phyloP scores from a whole-genome alignment of 1,284 basidiomycete species.

The Cutaneotrichosporon sp. region DNA sequence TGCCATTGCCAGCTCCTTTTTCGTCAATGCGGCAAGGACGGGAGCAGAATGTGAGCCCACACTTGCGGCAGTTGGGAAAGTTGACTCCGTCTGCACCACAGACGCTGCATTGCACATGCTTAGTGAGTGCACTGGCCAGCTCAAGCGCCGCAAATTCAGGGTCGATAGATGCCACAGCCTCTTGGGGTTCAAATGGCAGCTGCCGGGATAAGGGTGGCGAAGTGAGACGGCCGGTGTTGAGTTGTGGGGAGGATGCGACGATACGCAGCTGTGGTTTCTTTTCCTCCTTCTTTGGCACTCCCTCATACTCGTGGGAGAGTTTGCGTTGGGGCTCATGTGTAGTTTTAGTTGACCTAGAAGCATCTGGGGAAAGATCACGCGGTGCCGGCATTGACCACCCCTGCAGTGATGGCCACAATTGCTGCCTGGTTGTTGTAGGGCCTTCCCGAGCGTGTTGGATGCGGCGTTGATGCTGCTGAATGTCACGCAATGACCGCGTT shows the following conservation, averaged over 20 bases:
- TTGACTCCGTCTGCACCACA: conserved; percentile 39
- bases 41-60: conserved; percentile 41
- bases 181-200: conserved; percentile 27
- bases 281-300: not conserved
- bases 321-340: not conserved
- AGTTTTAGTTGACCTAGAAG: not conserved
- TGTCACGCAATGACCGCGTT: conserved; percentile 1
- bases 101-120: conserved; percentile 38
- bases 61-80: conserved; percentile 44
- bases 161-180: conserved; percentile 33
- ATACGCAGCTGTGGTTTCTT: conserved; percentile 16
- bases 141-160: conserved; percentile 38
- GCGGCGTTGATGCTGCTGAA: conserved; percentile 10
- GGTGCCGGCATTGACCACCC: conserved; percentile 14
- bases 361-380: not conserved
- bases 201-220: conserved; percentile 1
- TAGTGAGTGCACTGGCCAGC: conserved; percentile 35
- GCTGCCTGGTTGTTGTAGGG: not conserved
- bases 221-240: not conserved
- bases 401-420: conserved; percentile 16
- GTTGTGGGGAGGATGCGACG: conserved; percentile 30
- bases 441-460: not conserved
- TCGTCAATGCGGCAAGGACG: conserved; percentile 37
- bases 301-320: not conserved
- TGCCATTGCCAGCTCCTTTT: conserved; percentile 38